Percentiles rank a stretch among this genome's conserved stretches.
Evolutionary conservation across 2,329 filamentous ascomycete genomes (phyloP).

Genomic region (Verruconis gallopava): DNA sequence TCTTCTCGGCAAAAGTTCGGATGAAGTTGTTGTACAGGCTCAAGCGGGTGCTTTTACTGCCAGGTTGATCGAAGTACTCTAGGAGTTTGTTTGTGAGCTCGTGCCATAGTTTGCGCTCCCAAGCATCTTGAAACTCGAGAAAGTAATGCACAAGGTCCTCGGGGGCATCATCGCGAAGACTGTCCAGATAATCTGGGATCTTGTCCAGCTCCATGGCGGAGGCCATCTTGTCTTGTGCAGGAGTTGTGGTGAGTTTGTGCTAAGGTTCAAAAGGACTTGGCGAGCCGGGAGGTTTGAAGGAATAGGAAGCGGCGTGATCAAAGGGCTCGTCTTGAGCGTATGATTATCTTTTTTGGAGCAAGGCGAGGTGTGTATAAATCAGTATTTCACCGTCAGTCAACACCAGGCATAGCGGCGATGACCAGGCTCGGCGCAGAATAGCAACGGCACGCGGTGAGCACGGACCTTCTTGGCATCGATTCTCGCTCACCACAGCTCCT

Average conservation of each 20-base stretch:
- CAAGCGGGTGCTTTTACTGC: constrained; percentile 74
- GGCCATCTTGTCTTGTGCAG: background rate
- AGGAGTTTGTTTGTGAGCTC: constrained; percentile 85
- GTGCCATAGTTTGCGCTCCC: constrained; percentile 99
- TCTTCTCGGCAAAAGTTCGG: constrained; percentile 92
- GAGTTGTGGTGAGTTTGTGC: background rate
- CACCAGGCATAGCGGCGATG: no score
- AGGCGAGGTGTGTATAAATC: background rate
- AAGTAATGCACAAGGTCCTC: constrained; percentile 80
- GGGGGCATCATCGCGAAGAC: constrained; percentile 77
- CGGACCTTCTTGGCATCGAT: background rate
- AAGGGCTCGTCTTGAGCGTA: background rate
- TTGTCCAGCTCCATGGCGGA: constrained; percentile 65
- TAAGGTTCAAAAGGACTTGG: background rate
- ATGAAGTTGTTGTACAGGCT: constrained; percentile 90
- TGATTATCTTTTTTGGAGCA: background rate
- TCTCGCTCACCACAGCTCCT: background rate
- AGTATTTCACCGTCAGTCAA: background rate
- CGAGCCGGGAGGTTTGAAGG: background rate
- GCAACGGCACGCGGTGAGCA: no score
- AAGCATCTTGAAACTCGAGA: constrained; percentile 86
- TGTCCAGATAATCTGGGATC: constrained; percentile 81
- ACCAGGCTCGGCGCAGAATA: no score
- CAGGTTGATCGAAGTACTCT: constrained; percentile 72
- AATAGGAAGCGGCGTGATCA: background rate